Evolutionary conservation across 257 asterid species (phyloP), one percentile per base, ranked within the genome.

Genomic region (Primulina eburnea): DNA sequence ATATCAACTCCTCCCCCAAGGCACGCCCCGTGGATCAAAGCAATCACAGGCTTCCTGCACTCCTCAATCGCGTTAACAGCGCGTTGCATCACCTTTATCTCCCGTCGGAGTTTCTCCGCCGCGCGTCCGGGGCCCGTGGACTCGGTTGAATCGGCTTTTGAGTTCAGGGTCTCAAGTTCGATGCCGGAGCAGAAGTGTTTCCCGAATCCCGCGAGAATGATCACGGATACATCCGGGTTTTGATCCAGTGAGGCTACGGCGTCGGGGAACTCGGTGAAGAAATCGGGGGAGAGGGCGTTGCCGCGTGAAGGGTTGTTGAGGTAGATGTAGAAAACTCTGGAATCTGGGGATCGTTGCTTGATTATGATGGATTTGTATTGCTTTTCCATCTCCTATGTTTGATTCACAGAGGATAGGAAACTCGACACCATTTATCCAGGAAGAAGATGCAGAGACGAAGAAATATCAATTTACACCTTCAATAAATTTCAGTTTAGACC

Each of bases 1-100:
- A 90, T 9, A 62, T 92, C 99, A 55, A 90, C 65, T 2, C 90
- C 97, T 65, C 91, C 99, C 17, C 99, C 99, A 21, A 93, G 28
- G 79, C 99, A 93, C 10, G 86, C 97, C 1, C 99, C 97, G 40
- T 93, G 96, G 4, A 93, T 76, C 8, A 85, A 81, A 1, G 90
- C 95, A 4, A 93, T 80, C 14, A 93, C 97, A 2, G 97, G 99
- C 83, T 93, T 93, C 77, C 97, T 80, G 75, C 94, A 89, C 77
- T 84, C 84, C 82, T 93, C 97, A 37, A 89, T 73, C 68, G 95
- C 93, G 65, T 95, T 83, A 18, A 84, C 67, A 17, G 96, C 87
- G 1, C 80, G 85, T 64, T 92, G 98, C 70, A 87, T 12, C 58
- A 73, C 69, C 89, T 85, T 87, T 16, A 93, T 83, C 29, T 73